Evolutionary conservation across 2,329 filamentous ascomycete species (phyloP).

Genomic region (Apiospora malaysiana): DNA sequence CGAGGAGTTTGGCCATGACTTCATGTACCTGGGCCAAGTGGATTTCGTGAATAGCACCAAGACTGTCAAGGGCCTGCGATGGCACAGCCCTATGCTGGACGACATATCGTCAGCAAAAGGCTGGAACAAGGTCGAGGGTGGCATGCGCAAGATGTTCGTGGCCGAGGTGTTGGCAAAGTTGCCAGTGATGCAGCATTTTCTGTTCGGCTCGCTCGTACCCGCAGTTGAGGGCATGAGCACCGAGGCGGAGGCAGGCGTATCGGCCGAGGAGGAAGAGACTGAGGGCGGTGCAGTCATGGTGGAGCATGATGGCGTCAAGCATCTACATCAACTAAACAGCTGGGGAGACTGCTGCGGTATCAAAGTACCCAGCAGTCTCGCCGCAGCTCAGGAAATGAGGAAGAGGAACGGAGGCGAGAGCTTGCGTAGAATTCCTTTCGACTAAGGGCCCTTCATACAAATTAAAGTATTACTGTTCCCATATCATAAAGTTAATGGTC

Average conservation of each 20-base stretch:
- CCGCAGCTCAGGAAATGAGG: slow-evolving; percentile 86
- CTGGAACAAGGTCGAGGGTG: slow-evolving; percentile 91
- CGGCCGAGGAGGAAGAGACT: slow-evolving; percentile 54
- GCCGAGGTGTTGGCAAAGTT: slow-evolving; percentile 91
- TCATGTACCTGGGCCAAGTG: slow-evolving; percentile 90
- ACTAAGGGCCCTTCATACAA: slow-evolving; percentile 50
- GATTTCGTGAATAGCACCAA: slow-evolving; percentile 95
- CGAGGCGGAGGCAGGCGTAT: slow-evolving; percentile 57
- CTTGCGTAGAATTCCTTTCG: slow-evolving; percentile 81
- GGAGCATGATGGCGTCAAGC: slow-evolving; percentile 66
- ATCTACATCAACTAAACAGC: slow-evolving; percentile 72
- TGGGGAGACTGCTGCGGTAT: slow-evolving; percentile 99
- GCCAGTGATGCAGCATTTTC: slow-evolving; percentile 97
- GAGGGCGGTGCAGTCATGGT: slow-evolving; percentile 67
- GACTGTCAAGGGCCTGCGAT: slow-evolving; percentile 89
- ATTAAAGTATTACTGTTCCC: not conserved
- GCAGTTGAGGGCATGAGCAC: slow-evolving; percentile 82
- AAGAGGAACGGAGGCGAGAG: slow-evolving; percentile 68
- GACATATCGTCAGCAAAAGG: slow-evolving; percentile 90
- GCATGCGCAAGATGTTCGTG: slow-evolving; percentile 97
- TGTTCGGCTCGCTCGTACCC: slow-evolving; percentile 87
- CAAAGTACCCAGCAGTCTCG: slow-evolving; percentile 92
- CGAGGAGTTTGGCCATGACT: slow-evolving; percentile 84
- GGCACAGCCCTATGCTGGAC: slow-evolving; percentile 98
- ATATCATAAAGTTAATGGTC: not conserved